Evolutionary conservation across 768 basidiomycete genomes (phyloP).

Genomic region (Plicaturopsis crispa): DNA sequence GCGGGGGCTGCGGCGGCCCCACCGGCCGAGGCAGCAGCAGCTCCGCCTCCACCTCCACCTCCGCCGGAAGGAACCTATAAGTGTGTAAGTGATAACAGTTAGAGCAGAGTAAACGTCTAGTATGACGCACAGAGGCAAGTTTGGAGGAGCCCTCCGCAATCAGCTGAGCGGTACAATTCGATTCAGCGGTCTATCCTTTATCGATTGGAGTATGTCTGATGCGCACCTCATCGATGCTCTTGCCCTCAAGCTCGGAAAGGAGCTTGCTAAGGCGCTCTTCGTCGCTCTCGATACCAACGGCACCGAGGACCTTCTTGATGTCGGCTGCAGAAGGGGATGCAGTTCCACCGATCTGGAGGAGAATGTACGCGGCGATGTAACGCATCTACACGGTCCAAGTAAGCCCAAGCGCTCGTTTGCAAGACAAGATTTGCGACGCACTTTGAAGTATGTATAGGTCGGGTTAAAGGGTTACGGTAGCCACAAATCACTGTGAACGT

Average conservation of each 20-base stretch:
- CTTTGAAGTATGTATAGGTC: slow-evolving; percentile 29
- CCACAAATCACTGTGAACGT: slow-evolving; percentile 77
- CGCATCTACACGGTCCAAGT: slow-evolving; percentile 61
- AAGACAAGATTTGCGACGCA: slow-evolving; percentile 23
- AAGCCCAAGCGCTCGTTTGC: no score
- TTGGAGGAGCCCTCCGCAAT: slow-evolving; percentile 90
- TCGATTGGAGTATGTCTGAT: no score
- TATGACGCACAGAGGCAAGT: slow-evolving; percentile 77
- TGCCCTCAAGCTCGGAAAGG: slow-evolving; percentile 85
- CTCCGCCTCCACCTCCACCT: slow-evolving; percentile 52
- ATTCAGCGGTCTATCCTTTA: no score
- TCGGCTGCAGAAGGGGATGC: slow-evolving; percentile 77
- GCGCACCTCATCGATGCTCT: slow-evolving; percentile 77
- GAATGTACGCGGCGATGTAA: slow-evolving; percentile 92
- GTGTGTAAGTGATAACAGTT: slow-evolving; percentile 6
- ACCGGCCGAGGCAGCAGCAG: slow-evolving; percentile 44
- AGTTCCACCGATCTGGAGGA: slow-evolving; percentile 94
- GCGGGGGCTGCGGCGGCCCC: slow-evolving; percentile 56
- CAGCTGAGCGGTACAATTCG: slow-evolving; percentile 60
- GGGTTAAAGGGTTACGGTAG: slow-evolving; percentile 47
- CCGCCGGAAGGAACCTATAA: slow-evolving; percentile 89
- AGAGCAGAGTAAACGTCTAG: neutral
- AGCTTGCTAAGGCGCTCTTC: slow-evolving; percentile 73
- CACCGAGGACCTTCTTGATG: slow-evolving; percentile 77
- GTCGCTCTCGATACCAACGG: slow-evolving; percentile 88